Base-by-base conservation (phyloP, 2,329 filamentous ascomycete genomes). In the Penicillium sclerotiorum region DNA sequence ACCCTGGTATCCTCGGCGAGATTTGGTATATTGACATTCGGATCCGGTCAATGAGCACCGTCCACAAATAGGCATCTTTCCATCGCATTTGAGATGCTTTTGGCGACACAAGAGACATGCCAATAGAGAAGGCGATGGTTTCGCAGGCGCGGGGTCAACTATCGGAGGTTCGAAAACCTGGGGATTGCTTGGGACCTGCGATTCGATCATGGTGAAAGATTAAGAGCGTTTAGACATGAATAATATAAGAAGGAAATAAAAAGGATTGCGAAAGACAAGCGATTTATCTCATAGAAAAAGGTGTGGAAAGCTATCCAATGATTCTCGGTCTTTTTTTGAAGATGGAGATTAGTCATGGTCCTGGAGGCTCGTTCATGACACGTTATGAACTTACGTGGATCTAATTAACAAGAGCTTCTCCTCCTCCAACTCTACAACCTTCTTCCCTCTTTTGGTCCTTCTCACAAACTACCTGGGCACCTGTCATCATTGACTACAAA, bases 41-140 rank as follows among this genome's bases (percentile, higher is more conserved):
- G 78, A 73, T 48, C 80, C 79, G 40, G 80, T 78, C 43, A 75
- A 70, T 18, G 73, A 72, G 69, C 88, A 92, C 46, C 89, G 83
- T 39, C 81, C 79, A 70, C 89, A 92, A 25, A 71, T 56, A 11
- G 88, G 88, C 25, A 73, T 84, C 30, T 76, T 72, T 22, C 87
- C 87, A 68, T 91, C 86, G 66, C 88, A 92, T 66, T 90, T 92
- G 41, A 91, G 78, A 68, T 92, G 89, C 63, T 89, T 77, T 45
- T 74, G 73, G 27, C 78, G 71, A 56, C 78, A 80, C 28, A 70
- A 65, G 22, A 75, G 66, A 74, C 61, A 84, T 50, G 64, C 80
- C 63, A 64, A 74, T 58, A 57, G 77, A 9, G 71, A 70, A 2
- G 72, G 72, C 15, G 65, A 66, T 3, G 64, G 37, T 39, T 47